Evolutionary conservation across 2,329 filamentous ascomycete species (phyloP).

Genomic region (Mycosphaerelloides madeirae): DNA sequence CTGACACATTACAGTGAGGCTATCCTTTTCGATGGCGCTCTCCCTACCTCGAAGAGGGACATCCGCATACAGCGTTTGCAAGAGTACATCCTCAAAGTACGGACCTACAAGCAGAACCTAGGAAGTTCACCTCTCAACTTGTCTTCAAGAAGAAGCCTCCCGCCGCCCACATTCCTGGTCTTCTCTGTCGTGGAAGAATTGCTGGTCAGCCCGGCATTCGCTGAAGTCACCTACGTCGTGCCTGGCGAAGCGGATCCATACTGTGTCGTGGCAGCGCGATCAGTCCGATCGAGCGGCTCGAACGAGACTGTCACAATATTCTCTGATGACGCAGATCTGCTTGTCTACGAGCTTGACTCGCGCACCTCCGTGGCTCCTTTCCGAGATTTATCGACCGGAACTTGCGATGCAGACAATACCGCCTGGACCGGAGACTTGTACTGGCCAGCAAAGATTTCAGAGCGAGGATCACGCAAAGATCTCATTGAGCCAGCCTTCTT

Average conservation of each 20-base stretch:
- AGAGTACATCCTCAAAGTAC: slow-evolving; percentile 54
- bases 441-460: slow-evolving; percentile 42
- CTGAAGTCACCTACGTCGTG: slow-evolving; percentile 54
- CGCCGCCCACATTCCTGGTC: slow-evolving; percentile 67
- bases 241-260: slow-evolving; percentile 81
- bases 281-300: slow-evolving; percentile 41
- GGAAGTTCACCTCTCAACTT: slow-evolving; percentile 8
- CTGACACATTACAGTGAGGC: slow-evolving; percentile 46
- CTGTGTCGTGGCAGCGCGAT: slow-evolving; percentile 63
- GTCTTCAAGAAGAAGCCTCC: slow-evolving; percentile 33
- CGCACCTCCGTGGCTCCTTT: slow-evolving; percentile 64
- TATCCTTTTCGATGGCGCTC: slow-evolving; percentile 81
- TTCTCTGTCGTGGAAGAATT: slow-evolving; percentile 71
- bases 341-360: slow-evolving; percentile 65
- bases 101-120: slow-evolving; percentile 38
- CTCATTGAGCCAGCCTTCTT: slow-evolving; percentile 39
- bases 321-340: slow-evolving; percentile 82
- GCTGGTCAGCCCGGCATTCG: slow-evolving; percentile 34
- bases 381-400: slow-evolving; percentile 51
- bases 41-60: slow-evolving; percentile 62
- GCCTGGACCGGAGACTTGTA: slow-evolving; percentile 34
- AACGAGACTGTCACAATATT: slow-evolving; percentile 49
- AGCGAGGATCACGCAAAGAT: slow-evolving; percentile 33
- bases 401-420: slow-evolving; percentile 2
- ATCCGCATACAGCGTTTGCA: slow-evolving; percentile 60